Evolutionary conservation across 345 rosid species (phyloP).

Genomic region (Linum tenue): DNA sequence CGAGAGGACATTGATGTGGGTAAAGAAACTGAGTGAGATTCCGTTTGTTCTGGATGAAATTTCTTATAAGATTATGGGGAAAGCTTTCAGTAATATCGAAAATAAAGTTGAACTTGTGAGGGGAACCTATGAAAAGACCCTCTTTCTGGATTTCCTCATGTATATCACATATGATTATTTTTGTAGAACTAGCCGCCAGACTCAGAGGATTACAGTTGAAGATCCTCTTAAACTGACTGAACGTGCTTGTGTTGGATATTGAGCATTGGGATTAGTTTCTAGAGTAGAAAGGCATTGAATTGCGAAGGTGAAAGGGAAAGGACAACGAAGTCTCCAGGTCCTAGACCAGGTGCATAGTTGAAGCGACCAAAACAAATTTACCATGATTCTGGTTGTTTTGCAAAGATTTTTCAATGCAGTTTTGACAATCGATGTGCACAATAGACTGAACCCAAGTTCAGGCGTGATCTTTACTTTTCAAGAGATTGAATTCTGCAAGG

Average conservation of each 20-base stretch:
- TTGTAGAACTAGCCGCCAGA: slow-evolving; percentile 23
- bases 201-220: slow-evolving; percentile 10
- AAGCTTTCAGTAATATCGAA: slow-evolving; percentile 27
- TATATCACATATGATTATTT: slow-evolving; percentile 49
- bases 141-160: slow-evolving; percentile 67
- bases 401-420: too few species aligned
- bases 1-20: slow-evolving; percentile 51
- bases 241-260: slow-evolving; percentile 18
- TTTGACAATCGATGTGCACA: background rate
- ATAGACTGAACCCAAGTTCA: background rate
- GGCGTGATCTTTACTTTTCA: background rate
- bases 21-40: slow-evolving; percentile 50
- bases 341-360: background rate
- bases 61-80: slow-evolving; percentile 38
- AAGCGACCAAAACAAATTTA: background rate
- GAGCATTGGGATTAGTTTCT: background rate
- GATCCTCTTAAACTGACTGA: slow-evolving; percentile 17
- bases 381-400: background rate
- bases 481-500: background rate
- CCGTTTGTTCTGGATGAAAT: slow-evolving; percentile 52
- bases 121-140: slow-evolving; percentile 35
- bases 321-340: background rate
- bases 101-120: slow-evolving; percentile 13
- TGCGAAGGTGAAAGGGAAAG: background rate
- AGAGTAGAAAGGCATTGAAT: background rate